Evolutionary conservation across 345 rosid species (phyloP), one percentile per base, ranked within the genome.

Genomic region (Gossypium sturtianum): DNA sequence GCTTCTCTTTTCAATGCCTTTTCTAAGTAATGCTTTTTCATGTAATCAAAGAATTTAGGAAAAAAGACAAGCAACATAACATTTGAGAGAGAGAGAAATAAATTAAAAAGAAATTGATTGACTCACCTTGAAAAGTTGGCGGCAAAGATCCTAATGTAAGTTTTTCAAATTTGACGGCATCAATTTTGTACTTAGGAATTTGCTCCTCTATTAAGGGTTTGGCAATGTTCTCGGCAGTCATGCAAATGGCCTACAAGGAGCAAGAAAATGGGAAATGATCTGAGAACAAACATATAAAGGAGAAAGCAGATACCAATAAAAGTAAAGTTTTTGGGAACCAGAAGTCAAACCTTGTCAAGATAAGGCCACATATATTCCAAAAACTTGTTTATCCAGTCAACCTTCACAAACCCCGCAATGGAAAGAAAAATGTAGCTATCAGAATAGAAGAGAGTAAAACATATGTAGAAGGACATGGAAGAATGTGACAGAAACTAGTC

Each of bases 351-450:
- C 98, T 93, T 95, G 87, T 95, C 97, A 27, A 95, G 93, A 79
- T 88, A 89, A 77, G 99, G 97, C 99, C 99, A 95, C 94, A 93
- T 88, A 20, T 80, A 77, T 69, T 83, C 86, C 64, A 95, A 57
- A 77, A 95, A 91, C 81, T 72, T 89, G 83, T 95, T 95, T 11
- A 95, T 81, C 99, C 97, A 95, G 79, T 95, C 99, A 74, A 93
- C 82, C 99, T 67, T 69, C 73, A 69, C 47, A 69, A 27, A 69
- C 2, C 11, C 44, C 23, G 29, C 3, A 65, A 38, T 12, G 16
- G 27, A 5, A 48, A 66, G 19, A 25, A 77, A 61, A 11, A 70
- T 56, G 47, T 22, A 17, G 44, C 19, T 12, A 20, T 72, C 51
- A 48, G 34, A 76, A 77, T 38, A 75, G 49, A 74, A 70, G 44